Evolutionary conservation across 2,329 filamentous ascomycete genomes (phyloP).

Genomic region (Penicillium sp.): DNA sequence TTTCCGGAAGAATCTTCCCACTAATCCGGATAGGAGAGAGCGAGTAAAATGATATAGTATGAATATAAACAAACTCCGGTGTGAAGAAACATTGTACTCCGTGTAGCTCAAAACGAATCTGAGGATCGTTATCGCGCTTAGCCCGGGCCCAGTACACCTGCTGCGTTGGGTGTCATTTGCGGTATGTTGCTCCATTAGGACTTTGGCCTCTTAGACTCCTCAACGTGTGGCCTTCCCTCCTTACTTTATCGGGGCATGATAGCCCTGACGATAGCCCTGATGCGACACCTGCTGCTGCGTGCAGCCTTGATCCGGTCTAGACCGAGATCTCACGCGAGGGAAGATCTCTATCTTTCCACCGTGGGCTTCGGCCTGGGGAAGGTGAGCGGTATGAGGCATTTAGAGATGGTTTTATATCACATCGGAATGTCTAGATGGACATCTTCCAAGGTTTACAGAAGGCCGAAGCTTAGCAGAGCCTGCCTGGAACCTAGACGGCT

Average conservation of each 20-base stretch:
- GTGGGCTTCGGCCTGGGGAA: not conserved
- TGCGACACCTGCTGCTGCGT: not conserved
- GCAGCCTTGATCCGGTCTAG: constrained; percentile 1
- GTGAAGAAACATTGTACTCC: not conserved
- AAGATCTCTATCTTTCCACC: not conserved
- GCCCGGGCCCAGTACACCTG: constrained; percentile 9
- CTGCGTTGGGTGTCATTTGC: constrained; percentile 11
- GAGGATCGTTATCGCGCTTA: constrained; percentile 12
- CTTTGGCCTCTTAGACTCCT: constrained; percentile 2
- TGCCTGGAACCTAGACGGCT: not conserved
- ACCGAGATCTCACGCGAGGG: not conserved
- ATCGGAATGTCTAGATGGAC: not conserved
- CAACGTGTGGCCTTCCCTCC: not conserved
- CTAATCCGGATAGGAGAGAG: not conserved
- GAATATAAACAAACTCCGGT: not conserved
- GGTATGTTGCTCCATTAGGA: constrained; percentile 4
- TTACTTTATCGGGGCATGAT: not conserved
- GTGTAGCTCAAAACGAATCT: not conserved
- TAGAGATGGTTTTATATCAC: not conserved
- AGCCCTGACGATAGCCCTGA: not conserved
- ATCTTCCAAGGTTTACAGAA: not conserved
- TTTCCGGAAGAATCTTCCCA: constrained; percentile 3
- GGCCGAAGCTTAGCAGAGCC: not conserved
- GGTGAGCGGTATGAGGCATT: not conserved
- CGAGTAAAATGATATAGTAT: not conserved